These are phyloP conservation scores for Limnanthes douglasii DNA, from an alignment of 345 rosid species.

Conservation along the genomic window DNA sequence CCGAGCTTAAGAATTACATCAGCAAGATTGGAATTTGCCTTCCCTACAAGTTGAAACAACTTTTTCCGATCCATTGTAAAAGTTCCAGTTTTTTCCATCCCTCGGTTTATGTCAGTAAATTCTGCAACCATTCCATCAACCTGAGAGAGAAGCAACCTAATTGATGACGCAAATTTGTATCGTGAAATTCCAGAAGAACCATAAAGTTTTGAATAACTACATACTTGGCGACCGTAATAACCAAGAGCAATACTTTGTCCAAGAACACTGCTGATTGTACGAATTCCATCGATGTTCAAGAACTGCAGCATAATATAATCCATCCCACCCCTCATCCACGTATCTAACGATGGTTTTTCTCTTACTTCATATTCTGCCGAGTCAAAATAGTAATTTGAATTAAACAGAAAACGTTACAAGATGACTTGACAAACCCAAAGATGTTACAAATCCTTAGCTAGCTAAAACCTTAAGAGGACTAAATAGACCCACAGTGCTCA, in stretches of 20 bases:
- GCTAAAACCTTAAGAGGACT: no score
- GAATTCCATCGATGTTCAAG: slow-evolving; percentile 58
- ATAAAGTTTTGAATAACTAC: not conserved
- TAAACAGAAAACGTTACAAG: not conserved
- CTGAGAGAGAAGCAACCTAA: slow-evolving; percentile 17
- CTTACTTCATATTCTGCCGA: slow-evolving; percentile 59
- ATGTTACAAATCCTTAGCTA: no score
- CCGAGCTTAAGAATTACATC: slow-evolving; percentile 74
- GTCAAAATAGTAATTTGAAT: slow-evolving; percentile 9
- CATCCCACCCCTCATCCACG: slow-evolving; percentile 72
- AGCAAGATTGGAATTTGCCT: slow-evolving; percentile 69
- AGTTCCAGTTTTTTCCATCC: slow-evolving; percentile 71
- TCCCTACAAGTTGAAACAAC: slow-evolving; percentile 68
- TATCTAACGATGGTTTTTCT: slow-evolving; percentile 37
- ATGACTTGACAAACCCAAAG: not conserved
- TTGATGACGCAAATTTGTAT: no score
- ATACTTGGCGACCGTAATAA: slow-evolving; percentile 70
- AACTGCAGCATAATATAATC: slow-evolving; percentile 61
- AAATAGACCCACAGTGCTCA: slow-evolving; percentile 8
- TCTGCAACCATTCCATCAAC: slow-evolving; percentile 87
- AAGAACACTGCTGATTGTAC: slow-evolving; percentile 63
- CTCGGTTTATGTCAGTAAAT: slow-evolving; percentile 69
- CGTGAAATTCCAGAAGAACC: no score
- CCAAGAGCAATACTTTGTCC: slow-evolving; percentile 82
- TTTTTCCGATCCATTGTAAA: slow-evolving; percentile 70